Evolutionary conservation across 2,329 filamentous ascomycete genomes (phyloP).

Genomic region (Colletotrichum endophyticum): DNA sequence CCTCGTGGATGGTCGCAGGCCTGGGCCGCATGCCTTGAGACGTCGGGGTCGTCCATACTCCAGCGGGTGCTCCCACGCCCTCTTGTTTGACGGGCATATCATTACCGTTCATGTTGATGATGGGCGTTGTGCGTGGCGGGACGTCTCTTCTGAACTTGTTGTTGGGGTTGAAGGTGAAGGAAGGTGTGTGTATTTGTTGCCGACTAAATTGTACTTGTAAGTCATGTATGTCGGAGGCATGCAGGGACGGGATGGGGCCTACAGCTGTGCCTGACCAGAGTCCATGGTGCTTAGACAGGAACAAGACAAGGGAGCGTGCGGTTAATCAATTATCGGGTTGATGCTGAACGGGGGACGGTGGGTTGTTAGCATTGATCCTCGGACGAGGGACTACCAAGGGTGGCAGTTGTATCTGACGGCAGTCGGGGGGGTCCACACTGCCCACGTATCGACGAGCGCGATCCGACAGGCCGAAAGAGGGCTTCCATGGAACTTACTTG

Average conservation of each 20-base stretch:
- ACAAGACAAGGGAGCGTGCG: slow-evolving; percentile 37
- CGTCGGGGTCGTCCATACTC: slow-evolving; percentile 61
- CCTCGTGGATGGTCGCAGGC: slow-evolving; percentile 65
- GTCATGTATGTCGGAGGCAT: slow-evolving; percentile 24
- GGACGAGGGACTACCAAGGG: slow-evolving; percentile 30
- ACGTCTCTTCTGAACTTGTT: slow-evolving; percentile 53
- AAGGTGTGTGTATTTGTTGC: slow-evolving; percentile 53
- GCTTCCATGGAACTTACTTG: slow-evolving; percentile 43
- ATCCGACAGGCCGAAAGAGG: slow-evolving; percentile 35
- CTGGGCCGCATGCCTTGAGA: slow-evolving; percentile 56
- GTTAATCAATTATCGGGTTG: slow-evolving; percentile 40
- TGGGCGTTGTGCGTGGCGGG: slow-evolving; percentile 45
- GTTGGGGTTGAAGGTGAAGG: slow-evolving; percentile 53
- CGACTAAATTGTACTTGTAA: slow-evolving; percentile 48
- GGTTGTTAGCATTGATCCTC: slow-evolving; percentile 43
- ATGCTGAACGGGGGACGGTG: slow-evolving; percentile 35
- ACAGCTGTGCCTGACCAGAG: slow-evolving; percentile 57
- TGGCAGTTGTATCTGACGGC: slow-evolving; percentile 27
- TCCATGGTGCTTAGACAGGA: slow-evolving; percentile 50
- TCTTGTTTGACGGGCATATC: slow-evolving; percentile 55
- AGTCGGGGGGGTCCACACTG: slow-evolving; percentile 31
- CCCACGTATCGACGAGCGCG: slow-evolving; percentile 37
- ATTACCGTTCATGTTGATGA: slow-evolving; percentile 55
- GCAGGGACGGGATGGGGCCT: slow-evolving; percentile 35
- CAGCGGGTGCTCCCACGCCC: slow-evolving; percentile 47